These are phyloP conservation scores for Ceratonia siliqua DNA, from an alignment of 306 rosid genomes.

Conservation along the genomic window DNA sequence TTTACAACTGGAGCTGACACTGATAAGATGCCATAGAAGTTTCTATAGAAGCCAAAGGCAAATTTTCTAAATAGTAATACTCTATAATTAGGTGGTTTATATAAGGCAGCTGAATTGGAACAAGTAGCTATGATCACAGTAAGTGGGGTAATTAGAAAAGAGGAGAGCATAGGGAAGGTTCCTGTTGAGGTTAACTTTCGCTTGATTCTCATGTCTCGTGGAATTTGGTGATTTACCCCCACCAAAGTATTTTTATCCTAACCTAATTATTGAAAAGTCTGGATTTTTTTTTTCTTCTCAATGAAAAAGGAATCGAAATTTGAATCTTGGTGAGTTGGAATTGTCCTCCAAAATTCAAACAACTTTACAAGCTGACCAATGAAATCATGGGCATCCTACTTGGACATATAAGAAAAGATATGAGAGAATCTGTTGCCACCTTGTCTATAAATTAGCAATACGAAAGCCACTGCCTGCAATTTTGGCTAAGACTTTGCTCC, in stretches of 20 bases:
- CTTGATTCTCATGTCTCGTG: conserved; percentile 30
- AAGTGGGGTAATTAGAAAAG: not conserved
- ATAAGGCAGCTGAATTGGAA: not conserved
- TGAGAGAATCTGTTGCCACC: not conserved
- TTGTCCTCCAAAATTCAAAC: conserved; percentile 49
- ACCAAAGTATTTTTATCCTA: conserved; percentile 6
- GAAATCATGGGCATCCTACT: conserved; percentile 4
- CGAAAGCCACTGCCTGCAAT: not conserved
- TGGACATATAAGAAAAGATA: not conserved
- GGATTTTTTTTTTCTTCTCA: not conserved
- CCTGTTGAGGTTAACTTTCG: conserved; percentile 27
- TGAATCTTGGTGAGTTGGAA: conserved; percentile 36
- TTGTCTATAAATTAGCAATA: not conserved
- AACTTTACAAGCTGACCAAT: conserved; percentile 31
- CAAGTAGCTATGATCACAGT: not conserved
- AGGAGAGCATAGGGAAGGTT: conserved; percentile 21
- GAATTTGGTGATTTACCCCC: conserved; percentile 31
- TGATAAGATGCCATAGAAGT: not conserved
- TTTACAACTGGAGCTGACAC: not conserved
- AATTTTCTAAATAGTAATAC: not conserved
- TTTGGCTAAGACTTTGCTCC: not conserved
- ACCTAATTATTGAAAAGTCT: not conserved
- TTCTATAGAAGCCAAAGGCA: not conserved
- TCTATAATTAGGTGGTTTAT: not conserved
- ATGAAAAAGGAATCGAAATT: not conserved